Evolutionary conservation across 257 asterid species (phyloP).

Genomic region (Solanum infundibuliforme): DNA sequence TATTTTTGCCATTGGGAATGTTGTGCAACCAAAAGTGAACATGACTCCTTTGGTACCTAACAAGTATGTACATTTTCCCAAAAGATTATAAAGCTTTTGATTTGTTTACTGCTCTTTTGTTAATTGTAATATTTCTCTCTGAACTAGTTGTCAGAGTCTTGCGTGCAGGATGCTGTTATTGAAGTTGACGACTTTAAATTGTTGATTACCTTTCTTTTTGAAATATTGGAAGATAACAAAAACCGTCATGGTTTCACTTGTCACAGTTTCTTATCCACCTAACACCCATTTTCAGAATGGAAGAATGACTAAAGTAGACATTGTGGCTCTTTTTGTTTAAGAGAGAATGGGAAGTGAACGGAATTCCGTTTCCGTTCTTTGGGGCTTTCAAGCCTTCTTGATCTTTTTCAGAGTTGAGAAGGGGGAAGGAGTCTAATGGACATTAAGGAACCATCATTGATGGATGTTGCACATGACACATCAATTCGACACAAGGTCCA

Average conservation of each 20-base stretch:
- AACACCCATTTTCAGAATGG: background rate
- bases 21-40: conserved; percentile 94
- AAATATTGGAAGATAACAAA: background rate
- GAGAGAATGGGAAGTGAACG: background rate
- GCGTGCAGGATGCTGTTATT: background rate
- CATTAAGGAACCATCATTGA: background rate
- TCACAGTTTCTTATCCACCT: background rate
- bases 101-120: background rate
- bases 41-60: conserved; percentile 72
- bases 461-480: background rate
- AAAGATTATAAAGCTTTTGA: background rate
- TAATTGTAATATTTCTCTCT: background rate
- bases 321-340: background rate
- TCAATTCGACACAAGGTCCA: background rate
- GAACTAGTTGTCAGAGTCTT: background rate
- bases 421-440: background rate
- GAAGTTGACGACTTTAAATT: background rate
- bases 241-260: background rate
- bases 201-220: background rate
- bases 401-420: background rate
- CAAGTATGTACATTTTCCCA: conserved; percentile 47
- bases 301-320: background rate
- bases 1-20: conserved; percentile 96
- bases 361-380: background rate
- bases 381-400: background rate